A percentile compares a stretch with the other conserved stretches of the same genome.
Evolutionary conservation across 371 early-diverging fungal species (phyloP).

Genomic region (Synchytrium microbalum): DNA sequence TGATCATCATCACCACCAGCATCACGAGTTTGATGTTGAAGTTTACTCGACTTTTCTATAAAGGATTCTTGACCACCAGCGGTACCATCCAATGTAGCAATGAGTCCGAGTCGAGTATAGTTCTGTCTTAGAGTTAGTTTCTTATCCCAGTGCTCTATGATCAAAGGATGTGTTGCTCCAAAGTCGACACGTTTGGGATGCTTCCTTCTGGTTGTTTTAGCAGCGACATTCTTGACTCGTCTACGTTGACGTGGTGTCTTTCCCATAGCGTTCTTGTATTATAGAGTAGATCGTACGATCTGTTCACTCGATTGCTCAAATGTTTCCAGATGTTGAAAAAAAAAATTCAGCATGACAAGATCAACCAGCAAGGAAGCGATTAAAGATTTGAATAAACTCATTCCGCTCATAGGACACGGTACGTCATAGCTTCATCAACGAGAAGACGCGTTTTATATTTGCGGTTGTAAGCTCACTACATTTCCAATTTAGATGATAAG

Average conservation of each 20-base stretch:
- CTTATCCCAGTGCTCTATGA: slow-evolving; percentile 67
- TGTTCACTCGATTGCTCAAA: too few relatives aligned
- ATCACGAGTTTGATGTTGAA: slow-evolving; percentile 1
- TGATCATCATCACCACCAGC: slow-evolving; percentile 9
- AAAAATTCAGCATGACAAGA: too few relatives aligned
- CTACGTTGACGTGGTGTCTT: slow-evolving; percentile 24
- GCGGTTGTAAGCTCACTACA: too few relatives aligned
- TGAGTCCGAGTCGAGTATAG: slow-evolving; percentile 58
- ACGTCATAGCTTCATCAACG: too few relatives aligned
- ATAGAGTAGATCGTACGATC: too few relatives aligned
- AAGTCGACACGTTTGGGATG: slow-evolving; percentile 31
- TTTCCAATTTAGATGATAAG: too few relatives aligned
- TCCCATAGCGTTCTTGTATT: too few relatives aligned
- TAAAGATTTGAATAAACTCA: too few relatives aligned
- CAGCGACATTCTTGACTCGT: slow-evolving; percentile 22
- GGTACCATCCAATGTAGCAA: slow-evolving; percentile 67
- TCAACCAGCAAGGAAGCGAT: too few relatives aligned
- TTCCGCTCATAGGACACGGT: too few relatives aligned
- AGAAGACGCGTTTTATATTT: too few relatives aligned
- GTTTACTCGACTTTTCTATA: slow-evolving; percentile 13
- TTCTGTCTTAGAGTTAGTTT: slow-evolving; percentile 66
- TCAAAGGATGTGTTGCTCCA: slow-evolving; percentile 33
- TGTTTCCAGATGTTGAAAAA: too few relatives aligned
- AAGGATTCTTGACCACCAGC: slow-evolving; percentile 54
- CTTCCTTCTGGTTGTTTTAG: slow-evolving; percentile 27